phyloP scores from a whole-genome alignment of 257 asterid genomes.

The Jaltomata sinuosa region DNA sequence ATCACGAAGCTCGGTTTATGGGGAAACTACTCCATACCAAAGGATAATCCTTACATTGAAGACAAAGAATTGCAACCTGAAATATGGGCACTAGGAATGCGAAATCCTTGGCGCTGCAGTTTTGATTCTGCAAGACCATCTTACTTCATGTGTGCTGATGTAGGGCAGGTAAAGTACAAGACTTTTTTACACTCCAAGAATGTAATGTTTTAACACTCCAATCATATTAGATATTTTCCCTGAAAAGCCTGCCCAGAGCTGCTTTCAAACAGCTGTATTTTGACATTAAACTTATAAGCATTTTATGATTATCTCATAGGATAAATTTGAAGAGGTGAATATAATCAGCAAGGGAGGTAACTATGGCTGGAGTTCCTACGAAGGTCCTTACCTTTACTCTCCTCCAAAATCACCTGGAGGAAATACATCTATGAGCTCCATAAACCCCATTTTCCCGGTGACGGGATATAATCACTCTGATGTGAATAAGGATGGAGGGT shows the following conservation, averaged over 20 bases:
- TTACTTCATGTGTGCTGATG: constrained; percentile 75
- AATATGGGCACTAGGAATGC: constrained; percentile 78
- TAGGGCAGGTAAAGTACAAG: constrained; percentile 59
- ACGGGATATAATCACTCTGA: constrained; percentile 90
- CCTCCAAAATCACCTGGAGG: constrained; percentile 33
- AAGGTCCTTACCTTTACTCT: constrained; percentile 35
- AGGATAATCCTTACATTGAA: constrained; percentile 55
- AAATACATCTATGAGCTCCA: constrained; percentile 37
- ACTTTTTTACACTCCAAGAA: neutral
- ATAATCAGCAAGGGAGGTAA: constrained; percentile 69
- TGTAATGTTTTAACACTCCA: neutral
- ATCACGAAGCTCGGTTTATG: constrained; percentile 43
- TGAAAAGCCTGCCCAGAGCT: neutral
- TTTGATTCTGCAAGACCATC: constrained; percentile 84
- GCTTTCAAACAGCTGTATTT: neutral
- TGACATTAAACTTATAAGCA: neutral
- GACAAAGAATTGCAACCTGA: constrained; percentile 61
- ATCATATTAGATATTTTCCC: no score
- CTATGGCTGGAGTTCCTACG: constrained; percentile 85
- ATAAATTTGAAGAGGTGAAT: constrained; percentile 70
- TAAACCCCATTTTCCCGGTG: constrained; percentile 57
- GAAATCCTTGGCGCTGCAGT: constrained; percentile 99
- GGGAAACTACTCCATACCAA: constrained; percentile 94
- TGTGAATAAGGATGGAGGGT: constrained; percentile 56
- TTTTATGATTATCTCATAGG: constrained; percentile 28